Evolutionary conservation across 1,284 basidiomycete genomes (phyloP).

Genomic region (Flammula alnicola): DNA sequence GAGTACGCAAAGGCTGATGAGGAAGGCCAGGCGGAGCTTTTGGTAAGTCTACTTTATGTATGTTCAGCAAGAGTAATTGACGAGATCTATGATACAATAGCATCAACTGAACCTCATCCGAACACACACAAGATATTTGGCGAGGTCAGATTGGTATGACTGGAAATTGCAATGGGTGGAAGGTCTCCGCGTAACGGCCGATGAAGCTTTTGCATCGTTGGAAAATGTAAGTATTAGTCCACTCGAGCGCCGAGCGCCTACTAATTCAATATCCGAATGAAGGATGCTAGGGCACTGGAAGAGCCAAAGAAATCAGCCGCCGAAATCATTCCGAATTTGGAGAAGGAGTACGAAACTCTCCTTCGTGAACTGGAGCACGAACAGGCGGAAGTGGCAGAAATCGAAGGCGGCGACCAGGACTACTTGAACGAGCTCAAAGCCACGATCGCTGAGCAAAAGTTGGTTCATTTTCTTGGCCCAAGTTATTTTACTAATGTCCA

Average conservation of each 20-base stretch:
- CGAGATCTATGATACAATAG: slow-evolving; percentile 36
- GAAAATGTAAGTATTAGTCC: slow-evolving; percentile 54
- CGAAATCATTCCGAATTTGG: slow-evolving; percentile 64
- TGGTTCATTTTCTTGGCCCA: slow-evolving; percentile 29
- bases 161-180: slow-evolving; percentile 84
- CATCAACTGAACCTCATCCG: slow-evolving; percentile 84
- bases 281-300: slow-evolving; percentile 79
- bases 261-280: slow-evolving; percentile 24
- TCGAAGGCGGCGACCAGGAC: slow-evolving; percentile 84
- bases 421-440: slow-evolving; percentile 83
- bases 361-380: slow-evolving; percentile 77
- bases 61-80: background rate
- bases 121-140: slow-evolving; percentile 71
- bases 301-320: slow-evolving; percentile 63
- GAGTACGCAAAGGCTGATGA: slow-evolving; percentile 81
- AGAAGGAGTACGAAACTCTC: slow-evolving; percentile 74
- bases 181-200: slow-evolving; percentile 71
- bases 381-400: slow-evolving; percentile 74
- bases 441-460: slow-evolving; percentile 90
- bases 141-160: slow-evolving; percentile 87
- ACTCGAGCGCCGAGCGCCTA: slow-evolving; percentile 9
- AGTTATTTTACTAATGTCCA: slow-evolving; percentile 5
- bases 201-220: slow-evolving; percentile 68
- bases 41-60: slow-evolving; percentile 44
- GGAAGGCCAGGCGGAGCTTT: slow-evolving; percentile 73